Conservation (phyloP, 192 early-diverging fungal species). For the Linnemannia elongata region DNA sequence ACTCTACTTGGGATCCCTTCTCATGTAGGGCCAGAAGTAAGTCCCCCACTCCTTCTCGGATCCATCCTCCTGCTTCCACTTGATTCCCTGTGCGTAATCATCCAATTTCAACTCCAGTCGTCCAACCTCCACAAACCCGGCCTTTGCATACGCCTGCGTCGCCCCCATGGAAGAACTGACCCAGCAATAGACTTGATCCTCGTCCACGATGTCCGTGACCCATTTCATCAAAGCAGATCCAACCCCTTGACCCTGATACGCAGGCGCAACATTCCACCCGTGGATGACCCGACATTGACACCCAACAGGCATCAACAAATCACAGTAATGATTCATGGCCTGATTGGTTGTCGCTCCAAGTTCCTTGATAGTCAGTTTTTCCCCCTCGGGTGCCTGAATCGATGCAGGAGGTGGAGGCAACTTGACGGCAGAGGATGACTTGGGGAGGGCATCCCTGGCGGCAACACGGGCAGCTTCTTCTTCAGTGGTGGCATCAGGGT, state of each 20-base stretch:
- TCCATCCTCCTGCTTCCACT: slow-evolving; percentile 9
- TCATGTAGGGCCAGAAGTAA: slow-evolving; percentile 18
- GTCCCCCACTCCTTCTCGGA: slow-evolving; percentile 18
- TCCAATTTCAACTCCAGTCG: slow-evolving; percentile 1
- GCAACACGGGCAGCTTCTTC: slow-evolving; percentile 8
- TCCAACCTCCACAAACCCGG: slow-evolving; percentile 17
- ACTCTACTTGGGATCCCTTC: slow-evolving; percentile 21
- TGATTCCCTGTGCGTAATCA: slow-evolving; percentile 18
- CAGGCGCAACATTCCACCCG: slow-evolving; percentile 13
- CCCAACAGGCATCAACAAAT: neutral
- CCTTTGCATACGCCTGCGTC: slow-evolving; percentile 2
- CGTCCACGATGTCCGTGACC: slow-evolving; percentile 6
- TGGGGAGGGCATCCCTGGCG: neutral
- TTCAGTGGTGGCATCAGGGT: neutral
- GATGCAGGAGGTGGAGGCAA: neutral
- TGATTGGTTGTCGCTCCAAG: neutral
- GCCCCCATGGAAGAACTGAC: slow-evolving; percentile 15
- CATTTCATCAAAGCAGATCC: slow-evolving; percentile 22
- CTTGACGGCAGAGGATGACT: slow-evolving; percentile 3
- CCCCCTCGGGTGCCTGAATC: slow-evolving; percentile 2
- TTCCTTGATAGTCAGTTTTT: slow-evolving; percentile 16
- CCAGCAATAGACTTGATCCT: slow-evolving; percentile 13
- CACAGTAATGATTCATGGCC: slow-evolving; percentile 15
- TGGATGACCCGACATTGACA: slow-evolving; percentile 7
- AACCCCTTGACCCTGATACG: slow-evolving; percentile 17